Evolutionary conservation across 2,329 filamentous ascomycete species (phyloP), one percentile per base, ranked within the genome.

Genomic region (Hypoxylon sp.): DNA sequence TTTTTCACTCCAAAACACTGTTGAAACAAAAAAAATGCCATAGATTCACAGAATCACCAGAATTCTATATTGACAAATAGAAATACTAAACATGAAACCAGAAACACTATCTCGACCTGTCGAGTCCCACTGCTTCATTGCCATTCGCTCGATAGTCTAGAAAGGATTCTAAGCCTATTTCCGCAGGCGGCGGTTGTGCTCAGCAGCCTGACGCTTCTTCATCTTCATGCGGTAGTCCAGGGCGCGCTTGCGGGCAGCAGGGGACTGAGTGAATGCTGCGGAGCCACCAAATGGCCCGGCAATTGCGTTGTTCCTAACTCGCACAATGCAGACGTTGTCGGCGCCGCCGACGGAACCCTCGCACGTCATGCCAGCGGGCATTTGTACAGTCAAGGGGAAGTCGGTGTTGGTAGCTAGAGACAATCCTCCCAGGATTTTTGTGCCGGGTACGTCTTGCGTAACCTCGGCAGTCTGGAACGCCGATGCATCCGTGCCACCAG

Each of bases 281-380:
- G 87, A 88, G 58, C 89, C 89, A 74, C 90, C 89, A 69, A 92
- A 91, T 21, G 90, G 89, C 4, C 89, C 89, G 9, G 89, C 88
- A 17, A 84, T 79, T 11, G 89, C 86, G 2, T 78, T 73, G 81
- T 92, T 92, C 75, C 87, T 85, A 63, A 91, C 81, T 64, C 89
- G 86, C 32, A 89, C 88, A 63, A 91, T 79, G 80, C 90, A 92
- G 72, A 91, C 89, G 73, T 89, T 88, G 66, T 81, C 73, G 13
- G 84, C 89, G 25, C 87, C 88, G 57, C 84, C 89, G 6, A 86
- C 86, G 46, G 81, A 82, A 61, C 83, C 90, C 28, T 85, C 82
- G 79, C 90, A 92, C 28, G 87, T 90, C 88, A 90, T 91, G 59
- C 89, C 90, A 48, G 80, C 80, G 34, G 90, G 89, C 86, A 91